Base-by-base conservation (phyloP, 805 yeast species). In the Cyberlindnera sargentensis region DNA sequence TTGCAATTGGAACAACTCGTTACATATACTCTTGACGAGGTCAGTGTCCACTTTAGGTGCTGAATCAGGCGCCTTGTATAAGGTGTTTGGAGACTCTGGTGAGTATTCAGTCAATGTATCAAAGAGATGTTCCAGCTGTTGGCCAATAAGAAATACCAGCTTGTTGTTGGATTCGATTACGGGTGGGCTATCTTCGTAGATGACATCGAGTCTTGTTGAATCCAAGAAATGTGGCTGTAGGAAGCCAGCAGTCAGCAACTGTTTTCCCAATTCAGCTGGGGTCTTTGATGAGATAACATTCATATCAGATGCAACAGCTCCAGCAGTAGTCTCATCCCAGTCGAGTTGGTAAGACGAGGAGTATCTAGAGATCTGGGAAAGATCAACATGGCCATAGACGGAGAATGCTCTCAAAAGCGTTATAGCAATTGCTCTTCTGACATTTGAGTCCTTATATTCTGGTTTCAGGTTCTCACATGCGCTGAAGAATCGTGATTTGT, bases 71-170 rank as follows among this genome's bases (percentile, higher is more conserved):
- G 87, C 78, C 40, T 62, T 69, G 58, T 91, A 90, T 2, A 75
- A 70, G 45, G 74, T 70, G 47, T 84, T 91, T 33, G 95, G 78
- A 29, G 82, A 78, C 61, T 91, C 96, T 0, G 97, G 98, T 0
- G 95, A 85, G 60, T 91, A 91, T 62, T 90, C 97, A 5, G 86
- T 73, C 43, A 89, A 64, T 1, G 97, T 96, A 56, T 91, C 95
- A 62, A 91, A 91, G 33, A 91, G 64, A 52, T 84, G 91, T 50
- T 90, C 96, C 35, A 87, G 65, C 61, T 90, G 97, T 35, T 81
- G 82, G 1, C 98, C 98, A 5, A 91, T 64, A 31, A 83, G 60
- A 47, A 73, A 82, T 0, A 89, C 96, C 23, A 91, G 60, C 45
- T 72, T 77, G 56, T 90, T 89, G 61, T 90, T 91, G 11, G 73